Conservation (phyloP, 495 filamentous ascomycete genomes). For the Penicillium simplicissimum region DNA sequence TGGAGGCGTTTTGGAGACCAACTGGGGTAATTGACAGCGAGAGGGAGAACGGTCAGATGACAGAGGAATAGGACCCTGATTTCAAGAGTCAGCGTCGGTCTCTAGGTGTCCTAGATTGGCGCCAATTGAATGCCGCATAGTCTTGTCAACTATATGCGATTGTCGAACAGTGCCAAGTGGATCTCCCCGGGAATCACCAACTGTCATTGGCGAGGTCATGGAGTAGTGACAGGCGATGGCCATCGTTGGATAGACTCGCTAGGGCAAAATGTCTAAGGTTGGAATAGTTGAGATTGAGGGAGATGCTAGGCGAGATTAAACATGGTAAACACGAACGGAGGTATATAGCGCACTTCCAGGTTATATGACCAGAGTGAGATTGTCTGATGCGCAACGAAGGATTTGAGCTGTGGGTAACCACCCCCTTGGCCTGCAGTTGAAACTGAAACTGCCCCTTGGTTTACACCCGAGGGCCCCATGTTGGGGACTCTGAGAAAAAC, state of each 20-base stretch:
- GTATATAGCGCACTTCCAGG: not conserved
- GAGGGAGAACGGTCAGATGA: not conserved
- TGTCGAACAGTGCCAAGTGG: constrained; percentile 17
- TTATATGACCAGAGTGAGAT: constrained; percentile 12
- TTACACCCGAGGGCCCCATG: not conserved
- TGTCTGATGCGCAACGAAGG: constrained; percentile 1
- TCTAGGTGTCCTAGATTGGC: constrained; percentile 10
- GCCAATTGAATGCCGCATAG: constrained; percentile 3
- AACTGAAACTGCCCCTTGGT: not conserved
- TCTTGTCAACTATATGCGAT: not conserved
- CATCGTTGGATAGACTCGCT: not conserved
- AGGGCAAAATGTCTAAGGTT: not conserved
- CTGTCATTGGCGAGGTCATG: constrained; percentile 22
- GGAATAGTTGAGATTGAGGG: not conserved
- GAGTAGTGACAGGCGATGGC: constrained; percentile 15
- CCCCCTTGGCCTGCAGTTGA: constrained; percentile 21
- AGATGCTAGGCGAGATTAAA: not conserved
- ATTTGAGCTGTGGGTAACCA: constrained; percentile 8
- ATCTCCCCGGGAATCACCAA: constrained; percentile 19
- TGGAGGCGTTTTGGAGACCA: not conserved
- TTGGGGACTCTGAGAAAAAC: not conserved
- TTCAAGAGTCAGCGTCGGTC: constrained; percentile 8
- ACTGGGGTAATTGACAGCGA: constrained; percentile 18
- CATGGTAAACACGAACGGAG: not conserved
- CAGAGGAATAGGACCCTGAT: not conserved